phyloP scores from a whole-genome alignment of 306 rosid genomes.

The Gillenia trifoliata region DNA sequence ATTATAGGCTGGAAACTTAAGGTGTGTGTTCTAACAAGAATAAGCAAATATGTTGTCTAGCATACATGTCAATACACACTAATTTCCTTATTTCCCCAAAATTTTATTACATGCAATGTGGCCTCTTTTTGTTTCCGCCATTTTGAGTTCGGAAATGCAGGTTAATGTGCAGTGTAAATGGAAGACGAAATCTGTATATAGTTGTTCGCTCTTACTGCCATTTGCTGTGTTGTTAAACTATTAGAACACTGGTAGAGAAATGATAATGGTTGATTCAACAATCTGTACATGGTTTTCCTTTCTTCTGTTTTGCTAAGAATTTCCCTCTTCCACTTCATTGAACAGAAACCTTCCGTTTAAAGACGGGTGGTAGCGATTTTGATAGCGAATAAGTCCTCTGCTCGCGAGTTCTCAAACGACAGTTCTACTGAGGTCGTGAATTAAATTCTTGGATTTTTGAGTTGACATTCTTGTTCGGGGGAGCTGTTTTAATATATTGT shows the following conservation, averaged over 20 bases:
- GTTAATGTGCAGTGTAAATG: neutral
- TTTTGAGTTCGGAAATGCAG: neutral
- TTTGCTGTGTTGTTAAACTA: neutral
- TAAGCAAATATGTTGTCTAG: neutral
- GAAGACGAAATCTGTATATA: neutral
- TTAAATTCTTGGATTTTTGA: no score
- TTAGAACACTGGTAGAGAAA: neutral
- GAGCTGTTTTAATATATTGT: no score
- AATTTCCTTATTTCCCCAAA: neutral
- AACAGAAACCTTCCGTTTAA: no score
- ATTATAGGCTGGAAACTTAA: neutral
- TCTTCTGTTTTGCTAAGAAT: no score
- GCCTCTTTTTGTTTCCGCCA: neutral
- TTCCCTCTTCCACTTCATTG: no score
- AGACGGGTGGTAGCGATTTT: no score
- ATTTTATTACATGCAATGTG: neutral
- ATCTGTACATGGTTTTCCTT: no score
- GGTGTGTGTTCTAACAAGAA: neutral
- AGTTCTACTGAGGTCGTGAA: no score
- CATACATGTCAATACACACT: neutral
- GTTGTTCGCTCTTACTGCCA: neutral
- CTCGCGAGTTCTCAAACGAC: no score
- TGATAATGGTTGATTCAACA: no score
- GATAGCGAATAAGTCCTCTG: no score
- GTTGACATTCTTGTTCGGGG: no score